phyloP scores from a whole-genome alignment of 495 filamentous ascomycete species.

The Friedmanniomyces endolithicus region DNA sequence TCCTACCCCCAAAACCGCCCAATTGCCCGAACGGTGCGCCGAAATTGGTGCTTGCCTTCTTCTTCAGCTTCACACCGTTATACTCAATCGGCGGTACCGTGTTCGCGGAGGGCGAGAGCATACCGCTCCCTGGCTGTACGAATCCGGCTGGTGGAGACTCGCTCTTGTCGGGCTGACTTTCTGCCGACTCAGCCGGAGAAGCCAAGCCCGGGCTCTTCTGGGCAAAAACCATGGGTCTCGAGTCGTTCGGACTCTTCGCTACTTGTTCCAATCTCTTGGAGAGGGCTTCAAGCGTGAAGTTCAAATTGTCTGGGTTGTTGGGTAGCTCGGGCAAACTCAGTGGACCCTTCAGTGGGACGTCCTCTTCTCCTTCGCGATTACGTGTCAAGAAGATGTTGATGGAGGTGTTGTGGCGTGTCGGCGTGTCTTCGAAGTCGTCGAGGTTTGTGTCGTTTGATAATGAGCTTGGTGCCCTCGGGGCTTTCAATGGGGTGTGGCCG shows the following conservation, averaged over 20 bases:
- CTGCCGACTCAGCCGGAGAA: background rate
- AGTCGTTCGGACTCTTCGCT: constrained; percentile 5
- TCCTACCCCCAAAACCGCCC: constrained; percentile 15
- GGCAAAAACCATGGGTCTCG: constrained; percentile 6
- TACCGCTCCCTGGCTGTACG: background rate
- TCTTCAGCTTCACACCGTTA: constrained; percentile 19
- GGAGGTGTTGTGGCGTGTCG: constrained; percentile 20
- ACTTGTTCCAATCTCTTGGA: constrained; percentile 13
- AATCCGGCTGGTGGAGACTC: background rate
- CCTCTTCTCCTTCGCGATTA: constrained; percentile 32
- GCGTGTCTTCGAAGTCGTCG: constrained; percentile 18
- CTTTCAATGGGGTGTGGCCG: constrained; percentile 20
- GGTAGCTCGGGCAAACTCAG: constrained; percentile 19
- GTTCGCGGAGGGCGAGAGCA: background rate
- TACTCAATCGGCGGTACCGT: background rate
- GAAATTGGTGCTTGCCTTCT: constrained; percentile 17
- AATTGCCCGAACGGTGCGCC: constrained; percentile 17
- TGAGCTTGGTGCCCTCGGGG: constrained; percentile 6
- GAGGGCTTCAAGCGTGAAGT: constrained; percentile 19
- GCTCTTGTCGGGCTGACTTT: background rate
- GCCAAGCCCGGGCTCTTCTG: constrained; percentile 11
- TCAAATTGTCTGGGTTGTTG: constrained; percentile 9
- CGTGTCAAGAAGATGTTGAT: constrained; percentile 10
- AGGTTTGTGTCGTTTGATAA: constrained; percentile 1
- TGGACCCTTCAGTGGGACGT: constrained; percentile 30